Evolutionary conservation across 305 asterid genomes (phyloP), one percentile per base, ranked within the genome.

Genomic region (Plantago lanceolata): DNA sequence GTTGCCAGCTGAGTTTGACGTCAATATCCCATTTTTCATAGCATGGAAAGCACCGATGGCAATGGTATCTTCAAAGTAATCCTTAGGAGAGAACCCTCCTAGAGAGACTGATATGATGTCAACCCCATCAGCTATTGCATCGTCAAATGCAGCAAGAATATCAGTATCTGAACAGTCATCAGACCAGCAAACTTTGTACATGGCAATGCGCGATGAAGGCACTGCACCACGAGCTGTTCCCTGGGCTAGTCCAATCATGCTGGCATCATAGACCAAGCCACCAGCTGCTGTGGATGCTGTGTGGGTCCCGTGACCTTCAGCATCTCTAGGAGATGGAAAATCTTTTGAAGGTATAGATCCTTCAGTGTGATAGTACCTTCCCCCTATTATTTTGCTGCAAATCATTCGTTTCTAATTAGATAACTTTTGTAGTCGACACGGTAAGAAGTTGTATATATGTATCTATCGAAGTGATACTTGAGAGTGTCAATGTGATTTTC

Each of bases 161-260:
- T 85, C 90, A 0, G 92, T 83, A 31, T 82, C 83, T 0, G 68
- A 65, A 71, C 92, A 88, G 1, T 84, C 83, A 29, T 71, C 85
- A 0, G 67, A 40, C 96, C 92, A 88, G 44, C 96, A 88, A 57
- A 86, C 71, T 64, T 88, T 86, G 78, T 86, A 85, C 2, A 82
- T 84, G 0, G 92, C 88, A 51, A 88, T 62, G 24, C 96, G 88
- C 0, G 90, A 83, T 0, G 87, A 78, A 2, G 95, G 95, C 8
- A 71, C 95, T 8, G 83, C 96, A 31, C 96, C 95, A 31, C 96
- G 75, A 0, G 90, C 87, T 0, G 86, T 81, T 58, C 92, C 96
- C 0, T 45, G 31, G 0, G 75, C 92, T 0, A 85, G 71, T 28
- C 82, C 88, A 5, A 73, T 67, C 50, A 88, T 52, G 70, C 59